Percentiles rank a stretch among this genome's conserved stretches.
Evolutionary conservation across 768 basidiomycete genomes (phyloP).

Genomic region (Leccinum disarticulatum): DNA sequence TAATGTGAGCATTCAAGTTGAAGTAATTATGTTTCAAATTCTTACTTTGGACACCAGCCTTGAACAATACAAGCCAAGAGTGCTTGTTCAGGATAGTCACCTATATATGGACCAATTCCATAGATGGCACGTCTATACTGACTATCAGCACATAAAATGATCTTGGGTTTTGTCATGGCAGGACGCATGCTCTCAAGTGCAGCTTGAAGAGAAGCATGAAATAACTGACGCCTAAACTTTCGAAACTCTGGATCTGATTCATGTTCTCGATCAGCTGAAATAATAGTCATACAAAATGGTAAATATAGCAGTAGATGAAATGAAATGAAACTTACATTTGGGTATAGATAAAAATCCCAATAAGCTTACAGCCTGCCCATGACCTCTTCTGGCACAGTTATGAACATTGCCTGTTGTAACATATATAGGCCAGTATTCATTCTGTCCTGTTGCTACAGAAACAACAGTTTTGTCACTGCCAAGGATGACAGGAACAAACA

Average conservation of each 20-base stretch:
- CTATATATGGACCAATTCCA: constrained; percentile 39
- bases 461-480: neutral
- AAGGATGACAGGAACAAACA: neutral
- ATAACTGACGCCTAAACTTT: neutral
- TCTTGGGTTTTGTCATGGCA: neutral
- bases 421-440: neutral
- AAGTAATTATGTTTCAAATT: no score
- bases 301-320: neutral
- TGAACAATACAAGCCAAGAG: constrained; percentile 14
- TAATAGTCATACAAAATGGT: no score
- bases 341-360: neutral
- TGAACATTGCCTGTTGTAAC: neutral
- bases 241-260: neutral
- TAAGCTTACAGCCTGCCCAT: neutral
- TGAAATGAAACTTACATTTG: neutral
- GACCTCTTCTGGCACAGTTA: neutral
- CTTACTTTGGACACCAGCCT: constrained; percentile 3
- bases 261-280: neutral
- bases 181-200: neutral
- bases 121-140: constrained; percentile 16
- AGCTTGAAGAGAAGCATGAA: neutral
- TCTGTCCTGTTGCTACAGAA: neutral
- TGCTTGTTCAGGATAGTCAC: constrained; percentile 40
- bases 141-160: constrained; percentile 21
- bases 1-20: no score